Percentiles rank a stretch among this genome's conserved stretches.
These are phyloP conservation scores for Xylaria sp. DNA, from an alignment of 2,329 filamentous ascomycete genomes.

Conservation along the genomic window DNA sequence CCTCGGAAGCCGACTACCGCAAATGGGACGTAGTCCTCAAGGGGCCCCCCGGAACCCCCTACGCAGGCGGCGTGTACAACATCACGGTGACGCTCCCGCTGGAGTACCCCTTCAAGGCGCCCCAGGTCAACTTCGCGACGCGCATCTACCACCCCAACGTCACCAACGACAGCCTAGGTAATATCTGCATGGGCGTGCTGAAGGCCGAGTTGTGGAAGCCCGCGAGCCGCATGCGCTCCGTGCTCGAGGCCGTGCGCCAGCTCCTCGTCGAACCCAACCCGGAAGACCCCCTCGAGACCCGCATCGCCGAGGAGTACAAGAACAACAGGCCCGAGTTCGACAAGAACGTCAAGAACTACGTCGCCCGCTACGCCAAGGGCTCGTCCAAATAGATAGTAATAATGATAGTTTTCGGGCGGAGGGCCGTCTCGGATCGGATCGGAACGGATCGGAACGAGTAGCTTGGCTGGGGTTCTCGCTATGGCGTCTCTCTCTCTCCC, in stretches of 20 bases:
- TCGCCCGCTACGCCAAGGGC: conserved; percentile 74
- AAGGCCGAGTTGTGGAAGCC: conserved; percentile 94
- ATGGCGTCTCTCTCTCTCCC: not conserved
- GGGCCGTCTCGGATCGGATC: not conserved
- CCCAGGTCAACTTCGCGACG: conserved; percentile 80
- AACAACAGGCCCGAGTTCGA: conserved; percentile 75
- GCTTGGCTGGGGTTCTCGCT: not conserved
- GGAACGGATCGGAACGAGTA: not conserved
- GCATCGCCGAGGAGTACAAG: conserved; percentile 87
- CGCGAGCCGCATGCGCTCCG: conserved; percentile 77
- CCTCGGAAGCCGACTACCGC: conserved; percentile 61
- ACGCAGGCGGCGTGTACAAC: conserved; percentile 77
- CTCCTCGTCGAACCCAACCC: conserved; percentile 84
- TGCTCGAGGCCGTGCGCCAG: conserved; percentile 80
- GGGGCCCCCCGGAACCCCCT: conserved; percentile 59
- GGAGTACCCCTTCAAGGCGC: conserved; percentile 92
- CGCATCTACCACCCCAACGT: conserved; percentile 98
- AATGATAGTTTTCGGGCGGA: not conserved
- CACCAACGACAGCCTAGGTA: conserved; percentile 85
- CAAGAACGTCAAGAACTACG: conserved; percentile 79
- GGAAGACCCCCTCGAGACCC: conserved; percentile 87
- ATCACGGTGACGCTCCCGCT: conserved; percentile 77
- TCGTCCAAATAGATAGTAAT: not conserved
- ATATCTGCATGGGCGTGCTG: conserved; percentile 86
- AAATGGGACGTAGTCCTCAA: conserved; percentile 63